These are phyloP conservation scores for Stemphylium beticola DNA, from an alignment of 2,329 filamentous ascomycete species.

Conservation along the genomic window DNA sequence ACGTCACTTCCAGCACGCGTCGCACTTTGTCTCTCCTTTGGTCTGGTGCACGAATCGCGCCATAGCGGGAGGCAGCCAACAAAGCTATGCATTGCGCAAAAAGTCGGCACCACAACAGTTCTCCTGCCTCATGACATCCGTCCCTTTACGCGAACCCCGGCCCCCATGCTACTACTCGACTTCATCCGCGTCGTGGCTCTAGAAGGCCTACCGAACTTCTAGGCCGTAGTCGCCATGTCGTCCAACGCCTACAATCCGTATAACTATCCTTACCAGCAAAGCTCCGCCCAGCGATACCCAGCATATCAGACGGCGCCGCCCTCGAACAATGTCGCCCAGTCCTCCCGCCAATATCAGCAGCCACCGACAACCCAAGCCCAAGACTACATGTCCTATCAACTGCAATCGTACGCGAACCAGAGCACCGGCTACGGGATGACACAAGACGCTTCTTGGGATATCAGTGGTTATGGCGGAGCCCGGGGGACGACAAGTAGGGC, in stretches of 20 bases:
- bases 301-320: slow-evolving; percentile 34
- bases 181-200: slow-evolving; percentile 5
- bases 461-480: slow-evolving; percentile 31
- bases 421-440: slow-evolving; percentile 25
- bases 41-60: not conserved
- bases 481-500: slow-evolving; percentile 38
- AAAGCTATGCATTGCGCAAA: not conserved
- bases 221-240: slow-evolving; percentile 26
- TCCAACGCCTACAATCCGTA: slow-evolving; percentile 37
- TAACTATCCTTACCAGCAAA: slow-evolving; percentile 38
- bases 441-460: slow-evolving; percentile 32
- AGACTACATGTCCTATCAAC: slow-evolving; percentile 38
- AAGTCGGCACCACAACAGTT: not conserved
- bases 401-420: slow-evolving; percentile 28
- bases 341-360: slow-evolving; percentile 36
- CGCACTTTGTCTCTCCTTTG: not conserved
- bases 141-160: slow-evolving; percentile 4
- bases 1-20: slow-evolving; percentile 14
- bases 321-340: slow-evolving; percentile 31
- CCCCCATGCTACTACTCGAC: slow-evolving; percentile 10
- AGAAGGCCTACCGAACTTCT: slow-evolving; percentile 5
- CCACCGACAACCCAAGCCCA: slow-evolving; percentile 28
- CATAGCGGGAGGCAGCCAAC: not conserved
- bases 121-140: not conserved
- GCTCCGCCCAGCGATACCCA: slow-evolving; percentile 36